Evolutionary conservation across 768 basidiomycete genomes (phyloP), one percentile per base, ranked within the genome.

Genomic region (Pisolithus microcarpus): DNA sequence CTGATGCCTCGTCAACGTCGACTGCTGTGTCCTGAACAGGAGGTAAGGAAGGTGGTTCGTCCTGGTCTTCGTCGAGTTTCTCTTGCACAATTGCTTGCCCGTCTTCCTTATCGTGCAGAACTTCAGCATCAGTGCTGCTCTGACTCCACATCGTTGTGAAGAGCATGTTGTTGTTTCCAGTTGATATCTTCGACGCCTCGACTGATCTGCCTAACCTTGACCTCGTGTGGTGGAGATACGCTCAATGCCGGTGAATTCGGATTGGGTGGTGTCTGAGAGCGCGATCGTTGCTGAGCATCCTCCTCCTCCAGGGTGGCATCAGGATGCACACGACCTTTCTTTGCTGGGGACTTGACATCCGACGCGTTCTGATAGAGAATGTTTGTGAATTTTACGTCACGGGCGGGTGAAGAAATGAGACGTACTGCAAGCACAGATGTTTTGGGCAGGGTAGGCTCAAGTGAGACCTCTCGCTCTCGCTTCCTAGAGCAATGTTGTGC

Each of bases 191-290:
- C 85, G 30, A 88, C 85, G 24, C 84, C 83, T 60, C 82, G 82
- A 55, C 84, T 87, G 58, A 87, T 86, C 70, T 87, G 86, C 47
- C 84, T 77, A 52, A 85, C 80, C 72, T 85, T 88, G 69, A 85
- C 79, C 66, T 88, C 85, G 56, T 81, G 79, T 3, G 82, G 84
- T 4, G 88, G 86, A n/a, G 88, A 88, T 49, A 73, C 75, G 48
- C 74, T 73, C 30, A 65, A 59, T 4, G 43, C 58, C 2, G 63
- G 65, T 0, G 65, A 66, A 21, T 61, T 56, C 1, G 68, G 59
- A 18, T 61, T 44, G 5, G 69, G 64, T 2, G 67, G 66, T 0
- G 64, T 67, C 38, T 58, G 58, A n/a, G 66, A 63, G 48, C 57
- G 64, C 59, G 47, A 78, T 75, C 45, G 75, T 71, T 19, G 75